Evolutionary conservation across 768 basidiomycete genomes (phyloP), one percentile per base, ranked within the genome.

Genomic region (Cytidiella melzeri): DNA sequence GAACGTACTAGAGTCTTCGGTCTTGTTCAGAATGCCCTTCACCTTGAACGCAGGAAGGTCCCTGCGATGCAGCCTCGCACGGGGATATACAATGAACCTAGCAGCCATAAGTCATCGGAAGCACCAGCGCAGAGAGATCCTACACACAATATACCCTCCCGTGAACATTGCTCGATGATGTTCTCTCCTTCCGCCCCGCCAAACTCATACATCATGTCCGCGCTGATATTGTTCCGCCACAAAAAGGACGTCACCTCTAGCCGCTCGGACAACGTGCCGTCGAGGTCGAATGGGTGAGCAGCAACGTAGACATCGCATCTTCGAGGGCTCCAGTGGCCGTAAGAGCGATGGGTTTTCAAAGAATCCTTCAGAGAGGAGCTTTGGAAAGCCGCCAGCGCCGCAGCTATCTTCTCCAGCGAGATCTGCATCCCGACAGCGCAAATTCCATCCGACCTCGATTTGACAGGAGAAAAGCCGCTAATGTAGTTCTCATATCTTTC

Each of bases 321-420:
- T 13, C 89, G 76, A n/a, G 90, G 90, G 64, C 87, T 87, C 88
- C 87, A 92, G 60, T 81, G 87, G 0, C 91, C 90, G 53, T 90
- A 92, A 0, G 91, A 90, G 10, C 81, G 79, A 52, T 83, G 79
- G 58, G 90, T 87, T 62, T 85, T 90, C 45, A 89, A 70, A 4
- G 89, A 71, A 2, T 75, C 75, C 61, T 81, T 82, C 30, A 88
- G 75, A 1, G 83, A 81, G 1, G 68, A 63, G 7, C 74, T 78
- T 59, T 92, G 88, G 60, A 79, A 86, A 1, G 79, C 70, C 0
- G 85, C 87, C 1, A 92, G 70, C 10, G 79, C 75, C 1, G 74
- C 67, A 0, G 84, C 79, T 52, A 92, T 87, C 69, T 84, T 87
- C 61, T 92, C 87, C 3, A 92, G 67, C 3, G 82, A 80, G 30